Evolutionary conservation across 2,329 filamentous ascomycete species (phyloP).

Genomic region (Plectosphaerella cucumerina): DNA sequence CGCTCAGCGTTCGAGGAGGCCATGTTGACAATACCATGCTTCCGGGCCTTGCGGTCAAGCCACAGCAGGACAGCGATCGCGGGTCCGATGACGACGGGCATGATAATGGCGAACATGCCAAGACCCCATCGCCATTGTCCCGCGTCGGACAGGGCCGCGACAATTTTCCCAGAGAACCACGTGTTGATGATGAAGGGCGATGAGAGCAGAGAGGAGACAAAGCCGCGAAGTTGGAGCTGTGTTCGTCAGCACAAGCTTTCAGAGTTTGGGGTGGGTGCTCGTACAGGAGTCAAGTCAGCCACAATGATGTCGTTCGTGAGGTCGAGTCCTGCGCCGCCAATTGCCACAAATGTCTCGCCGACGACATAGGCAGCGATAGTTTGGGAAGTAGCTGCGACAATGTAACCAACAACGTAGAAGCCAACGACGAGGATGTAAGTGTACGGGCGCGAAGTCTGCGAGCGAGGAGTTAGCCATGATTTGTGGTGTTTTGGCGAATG

Average conservation of each 20-base stretch:
- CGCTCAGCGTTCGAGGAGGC: constrained; percentile 19
- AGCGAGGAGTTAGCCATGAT: too few species aligned
- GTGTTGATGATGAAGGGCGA: constrained; percentile 60
- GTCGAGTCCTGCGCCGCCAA: constrained; percentile 55
- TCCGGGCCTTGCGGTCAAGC: constrained; percentile 45
- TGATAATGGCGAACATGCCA: constrained; percentile 50
- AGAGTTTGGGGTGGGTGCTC: too few species aligned
- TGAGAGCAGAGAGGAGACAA: constrained; percentile 43
- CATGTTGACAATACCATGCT: constrained; percentile 27
- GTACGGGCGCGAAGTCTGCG: constrained; percentile 52
- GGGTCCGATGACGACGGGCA: constrained; percentile 47
- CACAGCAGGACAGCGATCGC: constrained; percentile 43
- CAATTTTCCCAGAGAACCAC: constrained; percentile 58
- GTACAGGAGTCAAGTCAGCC: constrained; percentile 49
- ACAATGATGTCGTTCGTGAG: constrained; percentile 61
- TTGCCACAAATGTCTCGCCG: constrained; percentile 54
- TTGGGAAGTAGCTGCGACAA: constrained; percentile 50
- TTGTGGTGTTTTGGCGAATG: too few species aligned
- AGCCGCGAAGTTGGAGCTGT: constrained; percentile 42
- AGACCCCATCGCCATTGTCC: constrained; percentile 36
- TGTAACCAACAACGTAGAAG: constrained; percentile 52
- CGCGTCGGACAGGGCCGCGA: constrained; percentile 31
- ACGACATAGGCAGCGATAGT: constrained; percentile 47
- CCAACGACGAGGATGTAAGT: constrained; percentile 52
- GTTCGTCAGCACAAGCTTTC: too few species aligned